Evolutionary conservation across 2,329 filamentous ascomycete genomes (phyloP).

Genomic region (Monascus ruber): DNA sequence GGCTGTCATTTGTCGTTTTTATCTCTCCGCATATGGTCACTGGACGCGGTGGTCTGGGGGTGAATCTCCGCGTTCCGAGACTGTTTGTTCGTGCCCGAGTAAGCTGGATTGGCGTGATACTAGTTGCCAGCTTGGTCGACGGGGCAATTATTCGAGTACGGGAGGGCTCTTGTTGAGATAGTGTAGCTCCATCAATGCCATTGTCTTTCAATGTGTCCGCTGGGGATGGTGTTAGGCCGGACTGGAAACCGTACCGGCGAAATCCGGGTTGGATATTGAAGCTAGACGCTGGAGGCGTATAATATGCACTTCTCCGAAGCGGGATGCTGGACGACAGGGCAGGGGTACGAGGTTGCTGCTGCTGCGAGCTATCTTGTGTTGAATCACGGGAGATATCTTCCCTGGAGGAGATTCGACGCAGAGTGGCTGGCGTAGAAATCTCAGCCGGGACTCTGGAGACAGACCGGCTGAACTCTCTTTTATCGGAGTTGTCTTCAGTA

Average conservation of each 20-base stretch:
- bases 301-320: slow-evolving; percentile 24
- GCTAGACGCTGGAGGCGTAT: slow-evolving; percentile 25
- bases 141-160: slow-evolving; percentile 23
- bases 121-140: slow-evolving; percentile 24
- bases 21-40: slow-evolving; percentile 16
- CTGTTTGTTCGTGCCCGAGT: slow-evolving; percentile 26
- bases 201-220: slow-evolving; percentile 9
- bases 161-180: slow-evolving; percentile 9
- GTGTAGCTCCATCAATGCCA: slow-evolving; percentile 8
- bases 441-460: slow-evolving; percentile 35
- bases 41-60: slow-evolving; percentile 18
- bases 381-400: slow-evolving; percentile 23
- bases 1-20: slow-evolving; percentile 16
- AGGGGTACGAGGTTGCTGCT: slow-evolving; percentile 15
- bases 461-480: slow-evolving; percentile 23
- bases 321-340: slow-evolving; percentile 22
- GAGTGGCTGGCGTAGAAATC: slow-evolving; percentile 17
- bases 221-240: slow-evolving; percentile 9
- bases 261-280: slow-evolving; percentile 32
- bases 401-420: slow-evolving; percentile 18
- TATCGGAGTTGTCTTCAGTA: slow-evolving; percentile 25
- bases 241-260: slow-evolving; percentile 25
- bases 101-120: slow-evolving; percentile 28
- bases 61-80: slow-evolving; percentile 23
- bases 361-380: slow-evolving; percentile 11